These are phyloP conservation scores for Aspergillus pseudotamarii DNA, from an alignment of 2,329 filamentous ascomycete genomes.

Conservation along the genomic window DNA sequence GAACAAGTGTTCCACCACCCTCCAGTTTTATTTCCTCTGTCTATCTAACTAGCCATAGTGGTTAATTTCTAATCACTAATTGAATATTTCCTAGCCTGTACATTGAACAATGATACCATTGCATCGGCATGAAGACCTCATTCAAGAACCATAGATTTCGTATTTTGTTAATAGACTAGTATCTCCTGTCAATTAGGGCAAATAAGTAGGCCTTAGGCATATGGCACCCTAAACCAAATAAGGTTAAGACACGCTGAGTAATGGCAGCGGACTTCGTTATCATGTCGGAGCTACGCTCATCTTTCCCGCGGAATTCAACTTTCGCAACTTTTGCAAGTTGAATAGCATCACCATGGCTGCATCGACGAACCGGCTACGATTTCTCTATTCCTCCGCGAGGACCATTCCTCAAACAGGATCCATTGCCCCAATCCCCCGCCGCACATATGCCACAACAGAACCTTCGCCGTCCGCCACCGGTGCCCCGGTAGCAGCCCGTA, in stretches of 20 bases:
- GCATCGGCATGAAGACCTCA: neutral
- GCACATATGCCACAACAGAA: slow-evolving; percentile 45
- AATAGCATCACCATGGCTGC: slow-evolving; percentile 35
- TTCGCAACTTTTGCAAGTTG: slow-evolving; percentile 14
- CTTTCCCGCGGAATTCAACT: slow-evolving; percentile 36
- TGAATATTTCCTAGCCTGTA: slow-evolving; percentile 1
- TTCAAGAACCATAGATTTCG: neutral
- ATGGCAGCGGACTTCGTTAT: slow-evolving; percentile 9
- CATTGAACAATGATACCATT: slow-evolving; percentile 16
- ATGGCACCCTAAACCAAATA: neutral
- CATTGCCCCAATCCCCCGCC: slow-evolving; percentile 24
- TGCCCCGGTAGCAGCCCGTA: slow-evolving; percentile 58
- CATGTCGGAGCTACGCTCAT: slow-evolving; percentile 5
- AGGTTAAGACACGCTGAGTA: slow-evolving; percentile 11
- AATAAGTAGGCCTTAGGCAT: neutral
- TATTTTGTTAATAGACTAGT: neutral
- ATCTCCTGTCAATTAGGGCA: neutral
- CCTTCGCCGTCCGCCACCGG: slow-evolving; percentile 35
- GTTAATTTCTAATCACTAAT: slow-evolving; percentile 21
- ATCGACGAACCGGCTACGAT: slow-evolving; percentile 35
- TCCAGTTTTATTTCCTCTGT: neutral
- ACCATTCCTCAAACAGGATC: slow-evolving; percentile 20
- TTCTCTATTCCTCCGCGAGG: slow-evolving; percentile 33
- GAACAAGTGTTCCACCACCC: neutral
- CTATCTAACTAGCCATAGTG: slow-evolving; percentile 8